Evolutionary conservation across 768 basidiomycete genomes (phyloP).

Genomic region (Lentinula guzmanii): DNA sequence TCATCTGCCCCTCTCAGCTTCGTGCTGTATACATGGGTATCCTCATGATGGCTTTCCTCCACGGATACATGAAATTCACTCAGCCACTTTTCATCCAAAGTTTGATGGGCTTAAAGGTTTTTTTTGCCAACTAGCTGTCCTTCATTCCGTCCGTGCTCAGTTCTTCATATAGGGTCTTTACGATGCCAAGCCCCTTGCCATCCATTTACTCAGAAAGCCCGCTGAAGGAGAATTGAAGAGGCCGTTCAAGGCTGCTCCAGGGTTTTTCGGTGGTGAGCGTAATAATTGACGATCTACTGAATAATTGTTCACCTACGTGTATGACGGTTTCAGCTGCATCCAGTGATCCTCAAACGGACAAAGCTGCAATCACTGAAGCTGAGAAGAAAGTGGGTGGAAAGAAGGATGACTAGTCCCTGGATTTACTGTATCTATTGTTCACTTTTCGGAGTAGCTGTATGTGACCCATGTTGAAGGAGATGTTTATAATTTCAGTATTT

Average conservation of each 20-base stretch:
- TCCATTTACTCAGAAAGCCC: constrained; percentile 74
- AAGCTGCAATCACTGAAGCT: constrained; percentile 80
- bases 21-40: constrained; percentile 66
- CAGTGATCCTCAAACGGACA: constrained; percentile 75
- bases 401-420: constrained; percentile 61
- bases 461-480: too few relatives aligned
- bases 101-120: constrained; percentile 86
- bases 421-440: neutral
- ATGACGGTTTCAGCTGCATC: constrained; percentile 29
- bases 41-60: constrained; percentile 89
- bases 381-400: constrained; percentile 79
- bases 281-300: neutral
- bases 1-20: constrained; percentile 31
- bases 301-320: neutral
- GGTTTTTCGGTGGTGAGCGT: constrained; percentile 65
- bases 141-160: neutral
- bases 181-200: constrained; percentile 78
- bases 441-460: neutral
- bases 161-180: constrained; percentile 45
- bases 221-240: constrained; percentile 85
- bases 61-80: constrained; percentile 91
- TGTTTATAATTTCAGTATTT: too few relatives aligned
- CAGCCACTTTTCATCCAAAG: constrained; percentile 95
- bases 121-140: neutral
- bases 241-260: constrained; percentile 72